Conservation (phyloP, 352 stramenopile genomes). For the Phytophthora ramorum region DNA sequence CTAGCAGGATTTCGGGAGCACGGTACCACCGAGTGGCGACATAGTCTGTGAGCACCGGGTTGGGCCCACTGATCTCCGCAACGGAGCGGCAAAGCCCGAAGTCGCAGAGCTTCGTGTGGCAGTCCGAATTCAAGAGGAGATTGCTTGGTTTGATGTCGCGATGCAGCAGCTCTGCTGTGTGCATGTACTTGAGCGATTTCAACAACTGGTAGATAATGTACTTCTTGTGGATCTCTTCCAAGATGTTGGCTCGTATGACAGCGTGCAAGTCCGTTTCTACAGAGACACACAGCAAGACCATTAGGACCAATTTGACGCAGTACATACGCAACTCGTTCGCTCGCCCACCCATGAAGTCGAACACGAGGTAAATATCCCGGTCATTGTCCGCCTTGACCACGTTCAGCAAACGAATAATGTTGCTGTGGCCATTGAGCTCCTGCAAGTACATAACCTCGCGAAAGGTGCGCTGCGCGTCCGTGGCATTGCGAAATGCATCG, state of each 20-base stretch:
- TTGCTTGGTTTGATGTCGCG: conserved; percentile 98
- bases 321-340: not conserved
- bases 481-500: conserved; percentile 96
- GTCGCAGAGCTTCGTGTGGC: conserved; percentile 96
- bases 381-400: conserved; percentile 97
- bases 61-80: conserved; percentile 80
- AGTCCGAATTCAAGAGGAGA: conserved; percentile 95
- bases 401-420: conserved; percentile 95
- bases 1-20: conserved; percentile 95
- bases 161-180: conserved; percentile 95
- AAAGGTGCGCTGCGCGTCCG: conserved; percentile 95
- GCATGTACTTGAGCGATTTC: conserved; percentile 97
- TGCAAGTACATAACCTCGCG: conserved; percentile 97
- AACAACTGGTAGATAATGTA: conserved; percentile 98
- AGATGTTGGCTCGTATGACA: conserved; percentile 95
- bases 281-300: not conserved
- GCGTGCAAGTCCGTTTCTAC: conserved; percentile 96
- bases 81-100: conserved; percentile 96
- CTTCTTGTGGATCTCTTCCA: conserved; percentile 97
- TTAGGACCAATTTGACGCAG: not conserved
- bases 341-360: conserved; percentile 94
- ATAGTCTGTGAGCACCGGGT: conserved; percentile 95
- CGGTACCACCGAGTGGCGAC: conserved; percentile 97
- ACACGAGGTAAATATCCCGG: conserved; percentile 96
- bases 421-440: conserved; percentile 91